Evolutionary conservation across 805 yeast species (phyloP).

Genomic region (Candida andamanensis): DNA sequence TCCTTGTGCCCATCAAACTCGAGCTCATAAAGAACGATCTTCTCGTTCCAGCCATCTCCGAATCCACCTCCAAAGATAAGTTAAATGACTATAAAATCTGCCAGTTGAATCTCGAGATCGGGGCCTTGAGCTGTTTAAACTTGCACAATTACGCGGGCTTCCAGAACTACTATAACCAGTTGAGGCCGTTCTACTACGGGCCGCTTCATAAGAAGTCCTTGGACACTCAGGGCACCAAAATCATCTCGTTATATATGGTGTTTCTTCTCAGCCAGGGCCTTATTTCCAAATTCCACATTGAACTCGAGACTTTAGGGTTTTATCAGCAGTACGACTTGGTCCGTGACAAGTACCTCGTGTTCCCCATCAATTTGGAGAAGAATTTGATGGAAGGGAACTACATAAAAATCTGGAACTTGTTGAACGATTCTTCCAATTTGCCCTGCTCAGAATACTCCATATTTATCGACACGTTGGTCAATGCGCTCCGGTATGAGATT

Average conservation of each 20-base stretch:
- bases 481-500: conserved; percentile 81
- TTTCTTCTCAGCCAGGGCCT: conserved; percentile 77
- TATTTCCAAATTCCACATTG: conserved; percentile 85
- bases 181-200: conserved; percentile 69
- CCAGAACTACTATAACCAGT: conserved; percentile 65
- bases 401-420: conserved; percentile 80
- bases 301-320: conserved; percentile 67
- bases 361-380: conserved; percentile 85
- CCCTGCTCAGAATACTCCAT: conserved; percentile 72
- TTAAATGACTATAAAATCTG: conserved; percentile 70
- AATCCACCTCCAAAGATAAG: conserved; percentile 34
- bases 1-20: conserved; percentile 70
- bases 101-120: conserved; percentile 80
- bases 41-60: conserved; percentile 54
- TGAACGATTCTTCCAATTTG: conserved; percentile 51
- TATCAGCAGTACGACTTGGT: conserved; percentile 57
- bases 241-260: conserved; percentile 71
- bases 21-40: conserved; percentile 74
- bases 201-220: conserved; percentile 35
- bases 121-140: conserved; percentile 75
- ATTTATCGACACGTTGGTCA: conserved; percentile 68
- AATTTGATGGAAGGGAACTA: conserved; percentile 97
- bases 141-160: conserved; percentile 58
- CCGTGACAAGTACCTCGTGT: conserved; percentile 55
- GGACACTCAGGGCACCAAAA: conserved; percentile 46